These are phyloP conservation scores for Arthroderma uncinatum DNA, from an alignment of 2,329 filamentous ascomycete species.

Conservation along the genomic window DNA sequence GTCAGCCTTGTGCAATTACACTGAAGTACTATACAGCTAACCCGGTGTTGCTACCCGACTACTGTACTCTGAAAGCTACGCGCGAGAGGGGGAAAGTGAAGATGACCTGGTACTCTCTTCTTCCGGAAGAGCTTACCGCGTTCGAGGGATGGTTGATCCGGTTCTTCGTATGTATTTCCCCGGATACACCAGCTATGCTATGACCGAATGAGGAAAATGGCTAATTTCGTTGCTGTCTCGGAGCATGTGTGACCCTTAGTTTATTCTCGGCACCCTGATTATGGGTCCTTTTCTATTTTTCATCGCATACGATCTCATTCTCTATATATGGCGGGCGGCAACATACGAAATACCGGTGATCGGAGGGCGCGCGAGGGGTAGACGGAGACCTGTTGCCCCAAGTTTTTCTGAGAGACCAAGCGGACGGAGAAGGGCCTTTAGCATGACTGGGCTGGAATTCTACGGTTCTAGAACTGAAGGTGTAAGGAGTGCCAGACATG, in stretches of 20 bases:
- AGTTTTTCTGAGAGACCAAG: conserved; percentile 48
- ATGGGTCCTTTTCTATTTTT: conserved; percentile 53
- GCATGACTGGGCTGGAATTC: conserved; percentile 20
- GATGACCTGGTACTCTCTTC: conserved; percentile 58
- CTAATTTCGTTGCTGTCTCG: not conserved
- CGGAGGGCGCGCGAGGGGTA: conserved; percentile 51
- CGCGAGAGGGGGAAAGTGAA: not conserved
- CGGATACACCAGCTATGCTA: not conserved
- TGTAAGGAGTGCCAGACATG: not conserved
- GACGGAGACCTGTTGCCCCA: conserved; percentile 49
- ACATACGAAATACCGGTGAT: conserved; percentile 49
- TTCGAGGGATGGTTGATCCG: conserved; percentile 53
- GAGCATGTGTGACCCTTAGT: conserved; percentile 29
- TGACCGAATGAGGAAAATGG: not conserved
- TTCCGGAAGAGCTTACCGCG: conserved; percentile 46
- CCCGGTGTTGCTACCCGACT: not conserved
- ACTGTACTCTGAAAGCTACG: not conserved
- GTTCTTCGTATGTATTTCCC: conserved; percentile 44
- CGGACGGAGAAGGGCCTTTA: conserved; percentile 27
- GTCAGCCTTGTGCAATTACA: conserved; percentile 1
- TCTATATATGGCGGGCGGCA: conserved; percentile 50
- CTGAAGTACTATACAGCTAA: not conserved
- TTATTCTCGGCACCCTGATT: conserved; percentile 49
- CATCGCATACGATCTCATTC: conserved; percentile 51
- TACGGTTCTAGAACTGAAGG: conserved; percentile 6